Base-by-base conservation (phyloP, 176 grass and related monocot genomes). In the Eragrostis curvula region DNA sequence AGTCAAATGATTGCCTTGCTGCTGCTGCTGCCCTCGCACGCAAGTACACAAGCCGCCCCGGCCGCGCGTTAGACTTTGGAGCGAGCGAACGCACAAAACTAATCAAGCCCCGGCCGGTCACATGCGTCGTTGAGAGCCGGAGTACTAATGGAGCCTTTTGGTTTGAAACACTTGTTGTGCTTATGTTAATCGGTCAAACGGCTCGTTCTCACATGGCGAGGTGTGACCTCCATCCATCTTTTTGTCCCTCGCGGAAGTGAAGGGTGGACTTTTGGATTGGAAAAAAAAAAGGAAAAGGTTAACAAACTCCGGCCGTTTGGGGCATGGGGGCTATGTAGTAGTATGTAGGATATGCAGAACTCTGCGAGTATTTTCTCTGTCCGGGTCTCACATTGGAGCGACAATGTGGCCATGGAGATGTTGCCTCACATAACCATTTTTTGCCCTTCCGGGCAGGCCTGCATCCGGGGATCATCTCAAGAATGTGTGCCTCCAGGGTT, bases 1-100 rank as follows among this genome's bases (percentile, higher is more conserved):
- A 60, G 59, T 79, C 74, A 79, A 73, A 88, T 84, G 86, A 88
- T 88, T 88, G 74, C 43, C 50, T 41, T 44, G 29, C 61, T 49
- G 56, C 56, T 24, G 55, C 14, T 36, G 62, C 51, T 39, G 14
- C 30, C 39, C 25, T 50, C 24, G 47, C 25, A 32, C 23, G 47
- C 62, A 39, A 57, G 28, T 32, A 64, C 27, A 13, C 24, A 27
- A 4, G 14, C 46, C 1, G 69, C 12, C n/a, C n/a, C 68, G 44
- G 44, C 23, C 57, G 57, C 50, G 50, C 16, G 50, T 52, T 18
- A 17, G 16, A 18, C 3, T n/a, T n/a, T n/a, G n/a, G n/a, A n/a
- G n/a, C n/a, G n/a, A n/a, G n/a, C n/a, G n/a, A 41, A 12, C 36
- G 2, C 64, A 15, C 55, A 15, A 61, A 40, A 13, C 21, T 23